Evolutionary conservation across 2,329 filamentous ascomycete genomes (phyloP).

Genomic region (Pseudogymnoascus sp.): DNA sequence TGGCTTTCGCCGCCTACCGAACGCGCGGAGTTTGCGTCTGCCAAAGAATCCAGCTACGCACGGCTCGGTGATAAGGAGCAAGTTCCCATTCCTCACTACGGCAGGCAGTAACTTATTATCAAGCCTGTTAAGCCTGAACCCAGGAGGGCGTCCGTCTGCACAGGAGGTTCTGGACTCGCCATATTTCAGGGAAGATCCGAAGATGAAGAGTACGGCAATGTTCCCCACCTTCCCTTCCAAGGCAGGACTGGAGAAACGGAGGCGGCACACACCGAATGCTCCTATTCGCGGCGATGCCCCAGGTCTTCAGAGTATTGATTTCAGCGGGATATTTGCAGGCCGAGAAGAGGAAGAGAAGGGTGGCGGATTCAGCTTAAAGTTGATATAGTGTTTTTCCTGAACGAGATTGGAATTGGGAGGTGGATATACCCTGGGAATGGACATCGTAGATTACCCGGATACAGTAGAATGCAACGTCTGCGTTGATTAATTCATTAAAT

Average conservation of each 20-base stretch:
- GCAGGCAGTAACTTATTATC: constrained; percentile 65
- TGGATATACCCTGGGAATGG: constrained; percentile 7
- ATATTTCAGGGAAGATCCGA: constrained; percentile 85
- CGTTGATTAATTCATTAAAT: constrained; percentile 5
- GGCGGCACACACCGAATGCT: constrained; percentile 70
- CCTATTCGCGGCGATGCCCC: constrained; percentile 63
- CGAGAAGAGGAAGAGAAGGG: constrained; percentile 57
- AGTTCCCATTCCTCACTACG: constrained; percentile 73
- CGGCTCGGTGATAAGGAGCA: constrained; percentile 57
- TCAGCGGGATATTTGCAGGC: constrained; percentile 63
- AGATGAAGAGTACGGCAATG: constrained; percentile 81
- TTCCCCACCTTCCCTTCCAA: constrained; percentile 97
- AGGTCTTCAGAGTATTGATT: constrained; percentile 50
- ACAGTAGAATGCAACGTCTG: background rate
- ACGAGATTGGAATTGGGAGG: background rate
- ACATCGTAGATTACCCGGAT: background rate
- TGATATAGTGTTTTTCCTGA: constrained; percentile 36
- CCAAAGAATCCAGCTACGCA: constrained; percentile 38
- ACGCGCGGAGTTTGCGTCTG: constrained; percentile 71
- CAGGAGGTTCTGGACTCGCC: constrained; percentile 66
- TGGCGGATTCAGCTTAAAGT: constrained; percentile 57
- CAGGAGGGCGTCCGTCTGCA: constrained; percentile 61
- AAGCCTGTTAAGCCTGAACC: constrained; percentile 66
- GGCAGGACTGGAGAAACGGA: constrained; percentile 78
- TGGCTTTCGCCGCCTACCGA: constrained; percentile 75